These are phyloP conservation scores for Chimonanthus salicifolius DNA, from an alignment of 164 flowering plant genomes.

Conservation along the genomic window DNA sequence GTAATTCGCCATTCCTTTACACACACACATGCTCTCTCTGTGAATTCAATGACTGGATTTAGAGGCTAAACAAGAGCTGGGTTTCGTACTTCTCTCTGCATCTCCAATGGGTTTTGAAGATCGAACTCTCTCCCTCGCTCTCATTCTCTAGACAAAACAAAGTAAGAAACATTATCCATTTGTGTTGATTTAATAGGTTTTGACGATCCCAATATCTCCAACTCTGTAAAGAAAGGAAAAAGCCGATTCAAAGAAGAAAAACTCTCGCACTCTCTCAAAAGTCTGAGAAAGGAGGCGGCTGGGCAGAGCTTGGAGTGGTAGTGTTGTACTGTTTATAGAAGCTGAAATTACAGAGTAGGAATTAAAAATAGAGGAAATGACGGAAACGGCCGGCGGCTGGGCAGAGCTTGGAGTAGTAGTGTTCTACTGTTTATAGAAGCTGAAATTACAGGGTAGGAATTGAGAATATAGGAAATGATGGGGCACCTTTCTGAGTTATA, in stretches of 20 bases:
- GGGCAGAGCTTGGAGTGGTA: neutral
- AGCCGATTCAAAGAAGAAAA: neutral
- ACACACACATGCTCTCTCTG: too few relatives aligned
- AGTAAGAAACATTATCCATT: neutral
- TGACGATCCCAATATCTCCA: neutral
- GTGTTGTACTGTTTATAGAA: slow-evolving; percentile 4
- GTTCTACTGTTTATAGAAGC: slow-evolving; percentile 2
- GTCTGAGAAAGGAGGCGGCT: slow-evolving; percentile 5
- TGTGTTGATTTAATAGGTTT: neutral
- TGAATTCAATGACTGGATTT: too few relatives aligned
- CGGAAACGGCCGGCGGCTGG: slow-evolving; percentile 3
- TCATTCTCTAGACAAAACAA: neutral
- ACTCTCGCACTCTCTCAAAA: neutral
- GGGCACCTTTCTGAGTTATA: neutral
- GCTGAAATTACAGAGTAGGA: neutral
- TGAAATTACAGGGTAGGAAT: neutral
- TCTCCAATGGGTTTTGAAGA: slow-evolving; percentile 1
- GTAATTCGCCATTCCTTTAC: too few relatives aligned
- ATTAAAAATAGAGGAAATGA: neutral
- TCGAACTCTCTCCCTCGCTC: slow-evolving; percentile 3
- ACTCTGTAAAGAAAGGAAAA: neutral
- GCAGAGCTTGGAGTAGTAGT: neutral
- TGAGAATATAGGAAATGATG: neutral
- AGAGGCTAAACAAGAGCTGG: neutral
- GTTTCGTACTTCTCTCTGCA: neutral